phyloP scores from a whole-genome alignment of 2,329 filamentous ascomycete genomes.

The Aspergillus eucalypticola region DNA sequence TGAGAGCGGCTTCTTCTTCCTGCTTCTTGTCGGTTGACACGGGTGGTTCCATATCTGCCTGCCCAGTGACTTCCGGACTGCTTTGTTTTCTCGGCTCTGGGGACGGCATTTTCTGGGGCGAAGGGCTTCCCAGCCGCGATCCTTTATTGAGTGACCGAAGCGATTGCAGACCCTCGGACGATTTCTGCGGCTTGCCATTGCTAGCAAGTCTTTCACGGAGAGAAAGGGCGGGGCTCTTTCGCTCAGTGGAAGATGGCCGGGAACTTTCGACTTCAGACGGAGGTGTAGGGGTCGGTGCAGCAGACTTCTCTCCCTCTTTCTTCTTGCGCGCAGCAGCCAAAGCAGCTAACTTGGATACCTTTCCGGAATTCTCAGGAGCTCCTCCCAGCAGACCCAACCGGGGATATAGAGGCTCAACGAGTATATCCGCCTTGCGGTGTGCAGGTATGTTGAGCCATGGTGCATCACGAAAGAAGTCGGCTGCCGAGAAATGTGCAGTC shows the following conservation, averaged over 20 bases:
- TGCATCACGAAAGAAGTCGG: conserved; percentile 75
- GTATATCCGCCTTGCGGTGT: conserved; percentile 62
- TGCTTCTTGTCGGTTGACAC: conserved; percentile 12
- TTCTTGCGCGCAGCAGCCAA: conserved; percentile 83
- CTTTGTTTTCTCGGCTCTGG: conserved; percentile 20
- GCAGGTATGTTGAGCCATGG: conserved; percentile 78
- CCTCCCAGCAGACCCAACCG: conserved; percentile 77
- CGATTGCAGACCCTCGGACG: conserved; percentile 25
- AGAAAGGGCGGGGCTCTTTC: conserved; percentile 32
- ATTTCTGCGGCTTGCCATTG: conserved; percentile 30
- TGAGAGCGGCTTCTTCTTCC: conserved; percentile 17
- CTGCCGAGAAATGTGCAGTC: conserved; percentile 45
- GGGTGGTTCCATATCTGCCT: conserved; percentile 8
- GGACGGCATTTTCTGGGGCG: conserved; percentile 21
- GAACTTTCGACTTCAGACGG: conserved; percentile 6
- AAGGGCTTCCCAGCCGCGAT: conserved; percentile 15
- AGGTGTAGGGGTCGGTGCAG: conserved; percentile 10
- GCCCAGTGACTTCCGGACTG: conserved; percentile 4
- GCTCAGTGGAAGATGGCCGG: conserved; percentile 19
- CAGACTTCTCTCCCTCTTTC: conserved; percentile 67
- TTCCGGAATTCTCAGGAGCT: conserved; percentile 60
- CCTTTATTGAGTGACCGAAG: conserved; percentile 25
- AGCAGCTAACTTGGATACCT: conserved; percentile 87
- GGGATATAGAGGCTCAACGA: conserved; percentile 61
- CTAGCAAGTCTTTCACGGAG: conserved; percentile 42